These are phyloP conservation scores for Candida caryicola DNA, from an alignment of 805 yeast genomes.

Conservation along the genomic window DNA sequence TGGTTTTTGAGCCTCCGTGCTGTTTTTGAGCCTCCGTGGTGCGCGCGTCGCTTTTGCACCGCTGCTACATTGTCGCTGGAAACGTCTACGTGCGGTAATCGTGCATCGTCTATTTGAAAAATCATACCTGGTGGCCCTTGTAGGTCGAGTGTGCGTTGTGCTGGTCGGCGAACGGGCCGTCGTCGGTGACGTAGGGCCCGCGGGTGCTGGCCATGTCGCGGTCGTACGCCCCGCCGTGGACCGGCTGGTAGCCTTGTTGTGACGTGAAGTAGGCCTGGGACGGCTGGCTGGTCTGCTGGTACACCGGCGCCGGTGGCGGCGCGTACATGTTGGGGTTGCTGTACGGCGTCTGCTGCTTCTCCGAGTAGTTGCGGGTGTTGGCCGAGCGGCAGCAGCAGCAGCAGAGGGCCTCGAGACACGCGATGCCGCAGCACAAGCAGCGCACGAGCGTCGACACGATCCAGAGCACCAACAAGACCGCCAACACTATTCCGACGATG, in stretches of 20 bases:
- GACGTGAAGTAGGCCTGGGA: slow-evolving; percentile 13
- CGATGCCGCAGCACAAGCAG: slow-evolving; percentile 54
- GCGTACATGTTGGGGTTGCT: slow-evolving; percentile 37
- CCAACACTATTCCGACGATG: slow-evolving; percentile 67
- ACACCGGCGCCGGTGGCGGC: slow-evolving; percentile 14
- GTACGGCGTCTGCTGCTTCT: slow-evolving; percentile 21
- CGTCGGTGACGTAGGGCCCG: slow-evolving; percentile 5
- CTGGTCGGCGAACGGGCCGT: slow-evolving; percentile 10
- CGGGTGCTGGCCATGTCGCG: neutral
- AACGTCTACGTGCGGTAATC: too few species aligned
- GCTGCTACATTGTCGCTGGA: too few species aligned
- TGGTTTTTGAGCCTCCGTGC: too few species aligned
- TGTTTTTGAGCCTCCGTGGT: too few species aligned
- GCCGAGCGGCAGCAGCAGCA: slow-evolving; percentile 46
- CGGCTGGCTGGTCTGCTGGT: slow-evolving; percentile 13
- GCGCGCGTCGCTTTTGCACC: too few species aligned
- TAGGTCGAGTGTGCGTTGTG: neutral
- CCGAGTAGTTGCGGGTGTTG: slow-evolving; percentile 11
- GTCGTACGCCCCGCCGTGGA: neutral
- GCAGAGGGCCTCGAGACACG: slow-evolving; percentile 43
- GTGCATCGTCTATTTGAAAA: too few species aligned
- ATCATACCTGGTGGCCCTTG: neutral
- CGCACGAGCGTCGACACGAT: slow-evolving; percentile 51
- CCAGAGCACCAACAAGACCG: slow-evolving; percentile 54
- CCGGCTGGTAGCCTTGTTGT: slow-evolving; percentile 14